Evolutionary conservation across 1,284 basidiomycete species (phyloP).

Genomic region (Malassezia equina): DNA sequence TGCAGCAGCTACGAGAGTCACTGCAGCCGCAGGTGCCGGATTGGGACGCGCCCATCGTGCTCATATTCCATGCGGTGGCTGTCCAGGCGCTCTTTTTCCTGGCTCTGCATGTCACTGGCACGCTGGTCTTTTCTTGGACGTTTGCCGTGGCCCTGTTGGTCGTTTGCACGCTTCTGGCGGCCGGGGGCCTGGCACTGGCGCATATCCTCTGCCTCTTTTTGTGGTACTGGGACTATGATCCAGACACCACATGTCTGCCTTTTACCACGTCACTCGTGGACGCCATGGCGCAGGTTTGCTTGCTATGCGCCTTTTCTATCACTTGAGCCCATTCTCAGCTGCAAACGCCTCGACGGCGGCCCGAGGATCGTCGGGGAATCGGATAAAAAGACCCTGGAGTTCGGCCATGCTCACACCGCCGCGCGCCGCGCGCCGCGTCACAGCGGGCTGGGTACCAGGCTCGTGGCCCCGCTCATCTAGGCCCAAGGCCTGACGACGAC

Average conservation of each 20-base stretch:
- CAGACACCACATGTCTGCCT: constrained; percentile 76
- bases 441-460: constrained; percentile 13
- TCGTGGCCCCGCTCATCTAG: constrained; percentile 13
- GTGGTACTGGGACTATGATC: constrained; percentile 73
- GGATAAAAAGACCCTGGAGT: constrained; percentile 46
- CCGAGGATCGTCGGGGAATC: constrained; percentile 36
- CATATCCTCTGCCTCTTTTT: constrained; percentile 64
- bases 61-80: constrained; percentile 26
- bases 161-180: not conserved
- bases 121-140: constrained; percentile 34
- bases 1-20: not conserved
- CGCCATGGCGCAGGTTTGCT: constrained; percentile 73
- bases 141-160: constrained; percentile 56
- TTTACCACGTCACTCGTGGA: constrained; percentile 83
- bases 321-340: constrained; percentile 3
- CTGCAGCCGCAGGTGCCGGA: constrained; percentile 26
- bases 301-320: constrained; percentile 52
- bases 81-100: constrained; percentile 32
- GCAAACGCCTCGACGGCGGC: constrained; percentile 33
- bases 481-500: constrained; percentile 11
- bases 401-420: constrained; percentile 48
- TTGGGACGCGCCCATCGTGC: constrained; percentile 32
- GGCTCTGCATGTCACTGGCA: constrained; percentile 22
- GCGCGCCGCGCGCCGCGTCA: constrained; percentile 23
- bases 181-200: constrained; percentile 51